These are phyloP conservation scores for Ceratocystiopsis minuta DNA, from an alignment of 2,329 filamentous ascomycete species.

Conservation along the genomic window DNA sequence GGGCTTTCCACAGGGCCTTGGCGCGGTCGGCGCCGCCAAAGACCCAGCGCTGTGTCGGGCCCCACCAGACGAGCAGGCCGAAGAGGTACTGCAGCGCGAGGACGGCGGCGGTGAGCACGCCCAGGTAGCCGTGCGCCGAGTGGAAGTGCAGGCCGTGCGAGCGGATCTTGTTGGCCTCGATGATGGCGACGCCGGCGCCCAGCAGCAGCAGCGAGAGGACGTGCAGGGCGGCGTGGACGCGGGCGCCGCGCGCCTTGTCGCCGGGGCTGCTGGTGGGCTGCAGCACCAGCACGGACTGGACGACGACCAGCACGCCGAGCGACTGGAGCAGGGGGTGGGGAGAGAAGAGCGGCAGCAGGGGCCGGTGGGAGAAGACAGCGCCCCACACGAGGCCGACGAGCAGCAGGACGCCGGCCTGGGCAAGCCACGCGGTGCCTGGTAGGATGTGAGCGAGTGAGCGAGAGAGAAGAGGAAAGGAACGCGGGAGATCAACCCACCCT, in stretches of 20 bases:
- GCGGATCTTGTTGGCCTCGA: constrained; percentile 69
- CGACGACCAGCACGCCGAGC: constrained; percentile 52
- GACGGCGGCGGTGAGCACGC: constrained; percentile 54
- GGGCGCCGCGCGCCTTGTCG: constrained; percentile 49
- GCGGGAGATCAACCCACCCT: constrained; percentile 40
- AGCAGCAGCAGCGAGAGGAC: constrained; percentile 43
- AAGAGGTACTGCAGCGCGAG: constrained; percentile 57
- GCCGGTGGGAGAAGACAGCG: constrained; percentile 46
- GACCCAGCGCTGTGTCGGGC: constrained; percentile 51
- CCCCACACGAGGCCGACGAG: constrained; percentile 63
- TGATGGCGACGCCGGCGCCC: constrained; percentile 47
- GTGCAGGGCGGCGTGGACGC: constrained; percentile 53
- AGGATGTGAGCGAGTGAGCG: constrained; percentile 18
- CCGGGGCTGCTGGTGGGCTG: constrained; percentile 66
- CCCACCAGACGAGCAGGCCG: constrained; percentile 68
- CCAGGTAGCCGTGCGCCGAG: constrained; percentile 65
- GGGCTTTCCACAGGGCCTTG: constrained; percentile 79
- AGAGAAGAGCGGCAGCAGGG: constrained; percentile 59
- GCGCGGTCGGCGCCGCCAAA: constrained; percentile 59
- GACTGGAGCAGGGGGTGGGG: constrained; percentile 61
- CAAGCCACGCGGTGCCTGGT: constrained; percentile 58
- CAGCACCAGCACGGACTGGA: constrained; percentile 66
- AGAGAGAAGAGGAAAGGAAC: neutral
- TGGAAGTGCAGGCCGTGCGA: constrained; percentile 55
- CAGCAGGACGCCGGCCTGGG: constrained; percentile 62